Percentiles rank a stretch among this genome's conserved stretches.
These are phyloP conservation scores for Gastrolobium bilobum DNA, from an alignment of 306 rosid genomes.

Conservation along the genomic window DNA sequence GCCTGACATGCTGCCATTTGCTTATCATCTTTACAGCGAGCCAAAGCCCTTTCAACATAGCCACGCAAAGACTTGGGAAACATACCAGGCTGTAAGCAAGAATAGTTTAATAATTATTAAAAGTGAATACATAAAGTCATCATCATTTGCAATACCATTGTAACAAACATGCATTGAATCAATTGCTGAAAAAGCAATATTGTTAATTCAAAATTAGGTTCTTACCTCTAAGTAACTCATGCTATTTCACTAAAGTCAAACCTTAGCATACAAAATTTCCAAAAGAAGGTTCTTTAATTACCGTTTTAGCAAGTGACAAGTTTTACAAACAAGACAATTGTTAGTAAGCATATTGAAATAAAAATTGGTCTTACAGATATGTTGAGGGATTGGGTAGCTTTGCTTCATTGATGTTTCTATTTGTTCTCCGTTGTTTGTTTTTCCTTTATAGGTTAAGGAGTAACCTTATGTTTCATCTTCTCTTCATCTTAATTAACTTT, in stretches of 20 bases:
- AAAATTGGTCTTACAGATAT: conserved; percentile 19
- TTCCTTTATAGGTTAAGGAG: neutral
- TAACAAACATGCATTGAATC: conserved; percentile 22
- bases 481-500: neutral
- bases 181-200: neutral
- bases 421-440: conserved; percentile 9
- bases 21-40: conserved; percentile 90
- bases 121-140: conserved; percentile 24
- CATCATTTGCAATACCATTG: conserved; percentile 27
- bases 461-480: conserved; percentile 8
- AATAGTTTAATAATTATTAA: conserved; percentile 41
- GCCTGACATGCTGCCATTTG: conserved; percentile 87
- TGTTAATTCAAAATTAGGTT: conserved; percentile 26
- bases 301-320: conserved; percentile 2
- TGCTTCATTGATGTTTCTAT: neutral
- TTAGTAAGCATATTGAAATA: conserved; percentile 27
- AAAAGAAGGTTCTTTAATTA: neutral
- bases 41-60: conserved; percentile 95
- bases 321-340: conserved; percentile 1
- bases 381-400: neutral
- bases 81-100: conserved; percentile 80
- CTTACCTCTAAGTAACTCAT: neutral
- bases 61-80: conserved; percentile 93
- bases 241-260: conserved; percentile 7
- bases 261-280: conserved; percentile 22